Base-by-base conservation (phyloP, 371 early-diverging fungal genomes). In the Circinella minor region DNA sequence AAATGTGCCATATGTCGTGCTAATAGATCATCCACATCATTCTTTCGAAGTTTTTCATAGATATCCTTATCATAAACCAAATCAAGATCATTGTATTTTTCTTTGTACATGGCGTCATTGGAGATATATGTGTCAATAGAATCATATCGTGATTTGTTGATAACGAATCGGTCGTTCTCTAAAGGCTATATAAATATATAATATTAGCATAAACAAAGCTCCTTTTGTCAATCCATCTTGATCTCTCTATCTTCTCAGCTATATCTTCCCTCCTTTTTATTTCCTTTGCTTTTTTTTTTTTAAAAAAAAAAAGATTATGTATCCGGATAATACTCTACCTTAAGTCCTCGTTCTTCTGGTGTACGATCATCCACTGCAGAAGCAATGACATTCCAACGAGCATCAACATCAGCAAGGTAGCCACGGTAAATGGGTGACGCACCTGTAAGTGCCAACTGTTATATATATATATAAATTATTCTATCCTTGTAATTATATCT, bases 381-480 rank as follows among this genome's bases (percentile, higher is more conserved):
- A 39, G 96, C 88, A 77, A 99, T 96, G 36, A 99, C 96, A 73
- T 98, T 93, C 99, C 99, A 99, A 71, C 99, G 83, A 77, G 98
- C 96, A 75, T 99, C 99, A 2, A 96, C 97, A 76, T 99, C 97
- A 20, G 97, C 92, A 69, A 99, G 79, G 77, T 94, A 94, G 39
- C 99, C 99, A 54, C 97, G 89, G 80, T 91, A 98, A 55, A 97
- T 91, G 36, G 99, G 99, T 13, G 98, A 90, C 18, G 96, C 96
- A 0, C 98, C 98, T 3, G 99, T 94, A 64, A 99, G 80, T 36
- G 99, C 95, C 81, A 98, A 86, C 82, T 84, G 66, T 57, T 34
- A 39, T 5, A 48, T 17, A 60, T 60, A 34, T 43, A 60, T 2
- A 27, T 27, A 27, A 47, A 15, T 47, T 15, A 47, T 47, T 47